These are phyloP conservation scores for Wallacemonas sp. DNA, from an alignment of 208 protist genomes.

Conservation along the genomic window DNA sequence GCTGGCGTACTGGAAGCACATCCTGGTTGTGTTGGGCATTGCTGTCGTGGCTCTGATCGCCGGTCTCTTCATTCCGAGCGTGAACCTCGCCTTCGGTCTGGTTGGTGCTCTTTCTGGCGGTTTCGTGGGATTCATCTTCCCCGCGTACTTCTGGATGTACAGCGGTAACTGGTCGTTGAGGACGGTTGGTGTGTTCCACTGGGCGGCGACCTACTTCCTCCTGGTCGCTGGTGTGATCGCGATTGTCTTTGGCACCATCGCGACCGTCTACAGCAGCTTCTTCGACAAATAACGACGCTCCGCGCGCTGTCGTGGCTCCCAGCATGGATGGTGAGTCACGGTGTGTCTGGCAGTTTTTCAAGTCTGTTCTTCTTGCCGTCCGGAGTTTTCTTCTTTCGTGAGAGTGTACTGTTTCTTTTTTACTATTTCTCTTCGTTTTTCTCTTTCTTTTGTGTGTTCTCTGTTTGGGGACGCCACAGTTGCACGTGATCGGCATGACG, in stretches of 20 bases:
- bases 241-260: slow-evolving; percentile 56
- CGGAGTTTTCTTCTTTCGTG: background rate
- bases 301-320: slow-evolving; percentile 16
- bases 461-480: too few relatives aligned
- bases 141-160: slow-evolving; percentile 73
- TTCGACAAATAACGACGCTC: too few relatives aligned
- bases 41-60: slow-evolving; percentile 36
- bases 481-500: too few relatives aligned
- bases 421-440: background rate
- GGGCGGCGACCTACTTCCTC: slow-evolving; percentile 53
- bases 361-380: background rate
- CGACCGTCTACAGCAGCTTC: slow-evolving; percentile 66
- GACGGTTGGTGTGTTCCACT: slow-evolving; percentile 45
- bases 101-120: slow-evolving; percentile 65
- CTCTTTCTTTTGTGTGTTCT: background rate
- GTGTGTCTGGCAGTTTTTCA: background rate
- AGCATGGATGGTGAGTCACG: background rate
- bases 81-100: slow-evolving; percentile 71
- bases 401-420: background rate
- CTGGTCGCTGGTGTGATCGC: slow-evolving; percentile 69
- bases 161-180: slow-evolving; percentile 36
- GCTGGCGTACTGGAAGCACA: slow-evolving; percentile 53
- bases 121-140: slow-evolving; percentile 75
- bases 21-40: slow-evolving; percentile 29
- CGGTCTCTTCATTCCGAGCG: slow-evolving; percentile 70